A percentile compares a stretch with the other conserved stretches of the same genome.
phyloP scores from a whole-genome alignment of 345 rosid species.

The Eucalyptus camaldulensis region DNA sequence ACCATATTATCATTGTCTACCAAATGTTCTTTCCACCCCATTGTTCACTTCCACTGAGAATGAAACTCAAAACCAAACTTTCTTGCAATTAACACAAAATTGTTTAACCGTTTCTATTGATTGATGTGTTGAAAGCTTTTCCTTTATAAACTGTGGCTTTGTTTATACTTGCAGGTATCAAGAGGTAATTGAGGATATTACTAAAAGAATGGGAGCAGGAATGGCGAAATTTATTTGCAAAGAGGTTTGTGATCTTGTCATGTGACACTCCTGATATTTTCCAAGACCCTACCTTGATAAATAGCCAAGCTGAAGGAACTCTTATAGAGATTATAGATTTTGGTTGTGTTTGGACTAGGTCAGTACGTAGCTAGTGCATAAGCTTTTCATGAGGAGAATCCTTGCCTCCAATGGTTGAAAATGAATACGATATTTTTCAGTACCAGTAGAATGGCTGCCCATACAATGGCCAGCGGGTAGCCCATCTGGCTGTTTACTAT shows the following conservation, averaged over 20 bases:
- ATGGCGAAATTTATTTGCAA: conserved; percentile 90
- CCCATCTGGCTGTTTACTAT: neutral
- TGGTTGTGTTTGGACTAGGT: neutral
- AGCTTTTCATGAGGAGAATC: no score
- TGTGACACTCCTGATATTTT: neutral
- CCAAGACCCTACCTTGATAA: neutral
- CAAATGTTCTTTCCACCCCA: neutral
- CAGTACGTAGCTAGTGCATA: neutral
- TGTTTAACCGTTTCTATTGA: neutral
- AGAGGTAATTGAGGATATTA: conserved; percentile 74
- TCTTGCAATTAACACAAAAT: neutral
- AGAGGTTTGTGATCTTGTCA: conserved; percentile 45
- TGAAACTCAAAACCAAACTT: neutral
- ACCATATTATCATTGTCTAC: neutral
- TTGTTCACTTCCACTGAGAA: neutral
- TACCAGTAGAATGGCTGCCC: no score
- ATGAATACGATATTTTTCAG: no score
- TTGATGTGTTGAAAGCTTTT: neutral
- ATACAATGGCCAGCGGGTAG: no score
- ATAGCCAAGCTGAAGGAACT: neutral
- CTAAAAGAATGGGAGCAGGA: conserved; percentile 85
- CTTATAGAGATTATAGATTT: neutral
- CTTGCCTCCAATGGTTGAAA: no score
- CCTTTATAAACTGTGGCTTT: neutral
- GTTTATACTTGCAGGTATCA: conserved; percentile 43